Evolutionary conservation across 1,139 yeast species (phyloP).

Genomic region (Kluyveromyces sp.): DNA sequence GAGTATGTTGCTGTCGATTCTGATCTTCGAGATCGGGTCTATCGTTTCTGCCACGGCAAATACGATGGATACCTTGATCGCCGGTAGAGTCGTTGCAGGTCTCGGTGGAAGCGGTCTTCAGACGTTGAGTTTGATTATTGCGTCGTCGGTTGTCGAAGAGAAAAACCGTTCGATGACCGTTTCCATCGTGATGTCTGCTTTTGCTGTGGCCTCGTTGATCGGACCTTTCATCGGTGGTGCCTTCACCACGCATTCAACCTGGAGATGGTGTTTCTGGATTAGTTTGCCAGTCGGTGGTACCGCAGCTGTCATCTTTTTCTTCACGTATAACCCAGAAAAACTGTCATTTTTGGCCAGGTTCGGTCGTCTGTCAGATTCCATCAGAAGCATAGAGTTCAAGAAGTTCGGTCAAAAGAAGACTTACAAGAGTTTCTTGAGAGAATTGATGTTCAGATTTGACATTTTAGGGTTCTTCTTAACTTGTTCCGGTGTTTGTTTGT

Average conservation of each 20-base stretch:
- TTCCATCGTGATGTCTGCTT: constrained; percentile 45
- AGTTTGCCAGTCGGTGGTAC: constrained; percentile 63
- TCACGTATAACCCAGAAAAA: constrained; percentile 48
- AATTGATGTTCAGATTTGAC: constrained; percentile 35
- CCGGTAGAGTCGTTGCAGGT: constrained; percentile 66
- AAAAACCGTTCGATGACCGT: constrained; percentile 48
- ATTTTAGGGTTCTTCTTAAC: constrained; percentile 41
- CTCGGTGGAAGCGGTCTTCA: constrained; percentile 68
- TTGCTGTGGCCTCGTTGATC: constrained; percentile 49
- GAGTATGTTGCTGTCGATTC: constrained; percentile 42
- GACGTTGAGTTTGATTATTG: constrained; percentile 50
- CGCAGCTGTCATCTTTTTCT: constrained; percentile 40
- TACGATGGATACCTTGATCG: constrained; percentile 55
- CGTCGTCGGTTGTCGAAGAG: constrained; percentile 56
- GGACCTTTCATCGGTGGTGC: constrained; percentile 72
- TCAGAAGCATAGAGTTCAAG: not conserved
- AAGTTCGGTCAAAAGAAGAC: constrained; percentile 1
- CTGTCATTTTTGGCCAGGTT: not conserved
- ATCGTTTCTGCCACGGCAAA: constrained; percentile 51
- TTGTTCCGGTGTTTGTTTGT: constrained; percentile 38
- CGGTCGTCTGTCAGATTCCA: not conserved
- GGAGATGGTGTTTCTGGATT: constrained; percentile 79
- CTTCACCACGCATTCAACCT: constrained; percentile 50
- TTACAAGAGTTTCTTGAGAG: constrained; percentile 2
- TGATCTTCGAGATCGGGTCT: constrained; percentile 58